These are phyloP conservation scores for Zasmidium cellare DNA, from an alignment of 2,329 filamentous ascomycete species.

Conservation along the genomic window DNA sequence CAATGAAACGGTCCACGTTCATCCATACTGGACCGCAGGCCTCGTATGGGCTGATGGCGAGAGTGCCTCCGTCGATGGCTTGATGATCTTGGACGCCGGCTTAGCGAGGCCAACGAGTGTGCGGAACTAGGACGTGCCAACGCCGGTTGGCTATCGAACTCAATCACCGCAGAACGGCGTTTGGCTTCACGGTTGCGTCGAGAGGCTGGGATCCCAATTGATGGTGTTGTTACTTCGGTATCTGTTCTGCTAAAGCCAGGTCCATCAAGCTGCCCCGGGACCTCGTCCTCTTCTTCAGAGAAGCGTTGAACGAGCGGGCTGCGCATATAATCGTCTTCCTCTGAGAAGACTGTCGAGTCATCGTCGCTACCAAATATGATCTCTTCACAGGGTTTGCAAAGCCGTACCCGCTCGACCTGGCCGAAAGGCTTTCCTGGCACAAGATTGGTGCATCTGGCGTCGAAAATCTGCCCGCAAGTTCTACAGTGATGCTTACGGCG, in stretches of 20 bases:
- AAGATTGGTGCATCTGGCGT: slow-evolving; percentile 91
- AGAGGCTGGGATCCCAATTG: slow-evolving; percentile 66
- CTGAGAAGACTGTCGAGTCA: slow-evolving; percentile 86
- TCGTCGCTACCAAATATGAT: slow-evolving; percentile 83
- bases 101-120: slow-evolving; percentile 76
- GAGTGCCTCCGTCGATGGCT: slow-evolving; percentile 82
- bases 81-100: slow-evolving; percentile 72
- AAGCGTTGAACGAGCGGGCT: slow-evolving; percentile 22
- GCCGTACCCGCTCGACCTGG: slow-evolving; percentile 77
- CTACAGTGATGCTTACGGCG: slow-evolving; percentile 95
- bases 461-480: slow-evolving; percentile 96
- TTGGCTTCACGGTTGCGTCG: slow-evolving; percentile 71
- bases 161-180: slow-evolving; percentile 81
- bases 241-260: slow-evolving; percentile 25
- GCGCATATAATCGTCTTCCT: slow-evolving; percentile 50
- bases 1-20: slow-evolving; percentile 87
- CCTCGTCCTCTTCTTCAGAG: slow-evolving; percentile 12
- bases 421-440: slow-evolving; percentile 86
- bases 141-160: slow-evolving; percentile 77
- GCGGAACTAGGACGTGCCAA: slow-evolving; percentile 91
- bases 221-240: slow-evolving; percentile 52
- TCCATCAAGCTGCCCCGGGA: slow-evolving; percentile 22
- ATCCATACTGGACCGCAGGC: slow-evolving; percentile 65
- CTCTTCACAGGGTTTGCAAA: slow-evolving; percentile 88
- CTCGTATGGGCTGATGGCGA: slow-evolving; percentile 77